Percentiles rank a stretch among this genome's conserved stretches.
Evolutionary conservation across 2,329 filamentous ascomycete genomes (phyloP).

Genomic region (Fusarium cicatricum): DNA sequence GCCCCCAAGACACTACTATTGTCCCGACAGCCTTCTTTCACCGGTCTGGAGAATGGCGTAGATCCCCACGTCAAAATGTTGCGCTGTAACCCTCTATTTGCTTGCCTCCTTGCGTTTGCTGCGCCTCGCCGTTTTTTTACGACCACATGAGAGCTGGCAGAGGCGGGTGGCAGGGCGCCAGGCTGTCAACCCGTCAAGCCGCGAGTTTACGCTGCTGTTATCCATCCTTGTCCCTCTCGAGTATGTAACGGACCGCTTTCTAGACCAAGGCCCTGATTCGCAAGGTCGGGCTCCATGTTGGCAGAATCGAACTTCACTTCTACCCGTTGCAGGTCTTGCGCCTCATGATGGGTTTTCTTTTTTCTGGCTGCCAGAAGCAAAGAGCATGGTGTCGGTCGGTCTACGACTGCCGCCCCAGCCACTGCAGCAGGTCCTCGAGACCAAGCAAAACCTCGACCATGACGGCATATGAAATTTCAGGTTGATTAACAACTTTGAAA

Average conservation of each 20-base stretch:
- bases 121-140: constrained; percentile 28
- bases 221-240: constrained; percentile 10
- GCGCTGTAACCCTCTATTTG: constrained; percentile 26
- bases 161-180: constrained; percentile 16
- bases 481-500: background rate
- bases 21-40: constrained; percentile 37
- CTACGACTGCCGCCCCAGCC: background rate
- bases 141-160: background rate
- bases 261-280: background rate
- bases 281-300: background rate
- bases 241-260: background rate
- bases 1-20: constrained; percentile 5
- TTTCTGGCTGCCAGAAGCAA: background rate
- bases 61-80: constrained; percentile 30
- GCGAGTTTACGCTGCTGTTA: constrained; percentile 4
- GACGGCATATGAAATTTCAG: background rate
- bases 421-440: background rate
- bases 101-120: constrained; percentile 23
- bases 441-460: background rate
- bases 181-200: background rate
- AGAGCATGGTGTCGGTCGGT: no score
- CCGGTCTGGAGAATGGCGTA: constrained; percentile 38
- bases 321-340: background rate
- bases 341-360: background rate
- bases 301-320: background rate